phyloP scores from a whole-genome alignment of 1,284 basidiomycete genomes.

The Apiotrichum domesticum region DNA sequence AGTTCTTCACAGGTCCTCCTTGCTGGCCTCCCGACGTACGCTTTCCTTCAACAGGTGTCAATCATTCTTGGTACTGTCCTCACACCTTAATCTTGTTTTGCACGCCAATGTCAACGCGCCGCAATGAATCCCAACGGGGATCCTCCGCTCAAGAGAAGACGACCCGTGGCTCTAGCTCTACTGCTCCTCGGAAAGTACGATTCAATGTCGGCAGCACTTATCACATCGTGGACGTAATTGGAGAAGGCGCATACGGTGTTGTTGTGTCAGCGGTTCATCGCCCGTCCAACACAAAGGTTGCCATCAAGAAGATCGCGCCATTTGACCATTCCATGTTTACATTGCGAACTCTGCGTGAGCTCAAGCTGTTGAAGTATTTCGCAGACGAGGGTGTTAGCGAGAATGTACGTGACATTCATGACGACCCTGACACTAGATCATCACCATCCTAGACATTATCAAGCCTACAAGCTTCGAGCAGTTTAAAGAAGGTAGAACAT shows the following conservation, averaged over 20 bases:
- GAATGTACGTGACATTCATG: conserved; percentile 58
- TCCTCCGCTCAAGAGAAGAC: conserved; percentile 26
- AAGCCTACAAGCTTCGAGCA: conserved; percentile 78
- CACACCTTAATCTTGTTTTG: no score
- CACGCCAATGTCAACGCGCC: conserved; percentile 1
- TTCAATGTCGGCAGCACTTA: conserved; percentile 77
- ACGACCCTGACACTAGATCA: conserved; percentile 59
- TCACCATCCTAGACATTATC: conserved; percentile 91
- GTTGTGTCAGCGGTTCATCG: conserved; percentile 76
- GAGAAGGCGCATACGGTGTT: conserved; percentile 72
- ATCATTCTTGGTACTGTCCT: no score
- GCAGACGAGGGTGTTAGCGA: conserved; percentile 86
- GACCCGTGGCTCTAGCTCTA: conserved; percentile 33
- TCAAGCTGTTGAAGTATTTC: conserved; percentile 84
- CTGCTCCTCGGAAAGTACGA: conserved; percentile 77
- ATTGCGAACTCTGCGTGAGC: conserved; percentile 72
- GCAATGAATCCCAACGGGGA: neutral
- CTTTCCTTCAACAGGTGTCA: no score
- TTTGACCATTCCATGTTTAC: conserved; percentile 93
- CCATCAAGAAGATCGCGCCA: conserved; percentile 86
- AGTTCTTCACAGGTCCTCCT: no score
- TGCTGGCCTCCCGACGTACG: no score
- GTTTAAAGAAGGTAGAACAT: conserved; percentile 69
- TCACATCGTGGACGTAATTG: conserved; percentile 85
- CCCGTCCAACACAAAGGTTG: conserved; percentile 71